Percentiles rank a stretch among this genome's conserved stretches.
These are phyloP conservation scores for Fraxinus nigra DNA, from an alignment of 305 asterid species.

Conservation along the genomic window DNA sequence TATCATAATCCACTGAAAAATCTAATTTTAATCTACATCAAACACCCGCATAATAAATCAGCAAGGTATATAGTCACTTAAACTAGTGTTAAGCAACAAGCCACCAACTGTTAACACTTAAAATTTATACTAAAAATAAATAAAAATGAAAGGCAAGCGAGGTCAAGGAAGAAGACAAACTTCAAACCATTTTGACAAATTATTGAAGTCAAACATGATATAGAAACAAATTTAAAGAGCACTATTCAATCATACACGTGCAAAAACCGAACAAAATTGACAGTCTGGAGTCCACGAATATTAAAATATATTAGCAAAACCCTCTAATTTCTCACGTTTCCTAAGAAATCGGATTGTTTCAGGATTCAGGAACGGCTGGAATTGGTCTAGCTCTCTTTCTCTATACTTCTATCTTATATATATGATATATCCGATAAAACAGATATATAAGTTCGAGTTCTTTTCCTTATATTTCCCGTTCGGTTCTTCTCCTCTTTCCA, in stretches of 20 bases:
- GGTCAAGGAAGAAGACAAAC: neutral
- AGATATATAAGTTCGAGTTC: neutral
- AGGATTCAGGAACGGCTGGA: neutral
- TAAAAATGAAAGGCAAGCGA: neutral
- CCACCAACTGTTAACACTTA: neutral
- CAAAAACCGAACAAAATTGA: neutral
- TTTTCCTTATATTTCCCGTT: neutral
- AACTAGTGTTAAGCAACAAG: neutral
- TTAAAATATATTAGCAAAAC: neutral
- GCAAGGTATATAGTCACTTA: no score
- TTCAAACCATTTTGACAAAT: neutral
- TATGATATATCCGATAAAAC: neutral
- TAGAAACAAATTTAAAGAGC: neutral
- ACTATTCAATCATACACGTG: neutral
- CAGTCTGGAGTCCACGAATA: neutral
- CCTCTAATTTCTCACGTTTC: neutral
- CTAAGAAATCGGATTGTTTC: neutral
- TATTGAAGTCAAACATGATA: neutral
- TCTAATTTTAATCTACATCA: no score
- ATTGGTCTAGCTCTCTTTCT: neutral
- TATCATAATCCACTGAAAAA: no score
- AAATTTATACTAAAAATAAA: no score
- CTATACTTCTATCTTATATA: neutral
- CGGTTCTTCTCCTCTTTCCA: neutral
- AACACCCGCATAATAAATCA: no score